Conservation (phyloP, 1,284 basidiomycete genomes). For the Exobasidium rhododendri region DNA sequence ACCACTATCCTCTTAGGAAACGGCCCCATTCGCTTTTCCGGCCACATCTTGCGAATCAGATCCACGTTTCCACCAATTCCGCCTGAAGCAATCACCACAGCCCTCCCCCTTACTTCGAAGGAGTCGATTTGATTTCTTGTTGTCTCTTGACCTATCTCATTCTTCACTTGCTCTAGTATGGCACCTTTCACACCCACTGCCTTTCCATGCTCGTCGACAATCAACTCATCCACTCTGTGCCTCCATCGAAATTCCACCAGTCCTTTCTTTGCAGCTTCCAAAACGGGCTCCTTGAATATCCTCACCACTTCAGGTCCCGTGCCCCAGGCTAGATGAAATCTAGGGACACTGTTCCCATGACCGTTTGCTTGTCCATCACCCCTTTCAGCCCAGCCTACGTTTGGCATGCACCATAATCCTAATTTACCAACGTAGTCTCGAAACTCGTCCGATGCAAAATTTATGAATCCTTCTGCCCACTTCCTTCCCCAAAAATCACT, state of each 20-base stretch:
- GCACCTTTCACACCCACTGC: conserved; percentile 17
- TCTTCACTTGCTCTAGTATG: conserved; percentile 12
- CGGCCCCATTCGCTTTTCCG: conserved; percentile 13
- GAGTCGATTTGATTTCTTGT: conserved; percentile 15
- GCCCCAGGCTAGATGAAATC: conserved; percentile 24
- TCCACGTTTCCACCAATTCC: conserved; percentile 24
- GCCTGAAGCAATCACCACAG: conserved; percentile 20
- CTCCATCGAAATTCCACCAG: conserved; percentile 21
- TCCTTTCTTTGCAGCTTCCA: conserved; percentile 18
- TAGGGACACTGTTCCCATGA: conserved; percentile 21
- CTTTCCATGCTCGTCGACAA: conserved; percentile 12
- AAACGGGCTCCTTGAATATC: conserved; percentile 21
- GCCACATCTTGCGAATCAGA: conserved; percentile 21
- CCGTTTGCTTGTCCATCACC: conserved; percentile 16
- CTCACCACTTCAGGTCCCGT: conserved; percentile 21
- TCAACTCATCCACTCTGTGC: conserved; percentile 19
- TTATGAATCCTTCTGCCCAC: conserved; percentile 21
- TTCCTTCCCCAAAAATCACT: conserved; percentile 20
- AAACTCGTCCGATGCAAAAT: conserved; percentile 18
- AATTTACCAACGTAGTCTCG: conserved; percentile 18
- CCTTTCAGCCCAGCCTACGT: conserved; percentile 24
- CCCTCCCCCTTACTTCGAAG: conserved; percentile 17
- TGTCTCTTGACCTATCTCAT: conserved; percentile 15
- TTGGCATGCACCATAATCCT: conserved; percentile 14
- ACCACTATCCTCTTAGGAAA: conserved; percentile 18